Base-by-base conservation (phyloP, 1,284 basidiomycete species). In the Papiliotrema fonsecae region DNA sequence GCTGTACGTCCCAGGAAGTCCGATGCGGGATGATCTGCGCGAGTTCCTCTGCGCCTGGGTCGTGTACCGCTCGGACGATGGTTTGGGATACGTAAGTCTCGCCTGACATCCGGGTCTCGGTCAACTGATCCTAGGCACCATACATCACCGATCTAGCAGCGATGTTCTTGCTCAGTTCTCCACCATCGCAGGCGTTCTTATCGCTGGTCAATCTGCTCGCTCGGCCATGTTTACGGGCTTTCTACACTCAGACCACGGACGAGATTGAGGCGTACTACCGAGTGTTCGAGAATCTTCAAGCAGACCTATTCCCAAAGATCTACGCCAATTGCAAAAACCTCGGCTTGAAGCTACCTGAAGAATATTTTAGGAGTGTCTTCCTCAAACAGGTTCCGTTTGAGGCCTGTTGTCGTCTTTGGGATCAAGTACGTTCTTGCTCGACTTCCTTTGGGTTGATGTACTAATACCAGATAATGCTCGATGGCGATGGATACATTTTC, bases 321-420 rank as follows among this genome's bases (percentile, higher is more conserved):
- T 94, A 89, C 71, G 92, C 92, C 73, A 94, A 94, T 75, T 93
- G 93, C 75, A 92, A 93, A 68, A 87, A 91, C 64, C 86, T 70
- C 0, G 67, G 70, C 5, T 42, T 72, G 21, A 56, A 55, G 34
- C 49, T 75, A 13, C 72, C 69, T 1, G 62, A 70, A 39, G 67
- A 69, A 6, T 96, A 90, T 86, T 72, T 97, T 39, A 72, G 86
- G 40, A 83, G 89, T 0, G 72, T 93, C 18, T 91, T 93, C 69
- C 76, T 93, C 22, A 82, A 92, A 61, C 88, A 93, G 63, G 77
- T 94, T 10, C 87, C 88, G 1, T 88, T 93, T 63, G 88, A 91
- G 61, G 84, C 86, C 2, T 89, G 85, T 53, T 87, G 87, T 31
- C 80, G 89, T 42, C 74, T 93, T 56, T 94, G 90, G 90, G 90